Base-by-base conservation (phyloP, 805 yeast genomes). In the Wickerhamomyces chaumierensis region DNA sequence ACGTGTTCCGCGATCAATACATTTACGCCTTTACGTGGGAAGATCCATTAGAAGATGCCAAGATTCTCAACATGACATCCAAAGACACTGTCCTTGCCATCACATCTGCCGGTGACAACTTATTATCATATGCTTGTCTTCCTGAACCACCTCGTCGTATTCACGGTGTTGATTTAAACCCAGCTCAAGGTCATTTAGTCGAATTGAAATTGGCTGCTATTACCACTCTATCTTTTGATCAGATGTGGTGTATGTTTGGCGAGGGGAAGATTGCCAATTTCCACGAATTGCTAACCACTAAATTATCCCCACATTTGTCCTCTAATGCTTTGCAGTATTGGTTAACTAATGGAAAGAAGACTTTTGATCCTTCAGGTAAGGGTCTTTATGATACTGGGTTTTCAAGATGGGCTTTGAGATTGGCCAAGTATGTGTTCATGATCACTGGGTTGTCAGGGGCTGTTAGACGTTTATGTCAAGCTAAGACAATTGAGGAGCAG, bases 11-110 rank as follows among this genome's bases (percentile, higher is more conserved):
- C 42, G 70, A 81, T 52, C 87, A 83, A 60, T 83, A 81, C 57
- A 84, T 83, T 43, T 84, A 83, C 54, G 88, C 94, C 4, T 83
- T 83, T 59, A 83, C 94, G 6, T 83, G 94, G 94, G 94, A 83
- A 59, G 94, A 84, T 54, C 94, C 94, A 23, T 69, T 81, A 40
- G 92, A 81, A 60, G 94, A 83, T 61, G 72, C 74, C 43, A 68
- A 68, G 36, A 78, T 83, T 40, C 65, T 83, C 48, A 69, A 76
- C 34, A 64, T 83, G 49, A 63, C 66, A 25, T 59, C 75, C 13
- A 67, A 70, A 23, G 94, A 84, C 52, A 79, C 85, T 1, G 83
- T 83, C 3, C 66, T 83, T 48, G 88, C 90, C 18, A 83, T 83
- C 40, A 83, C 94, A 4, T 81, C 90, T 33, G 94, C 94, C 5